phyloP scores from a whole-genome alignment of 176 grass and related monocot genomes.

The maize (Zea mays) region Zm-B73-REFERENCE-NAM-5.0 NC_050103.1:154735501-154736000 shows the following conservation, averaged over 20 bases:
- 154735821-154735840: slow-evolving; percentile 75
- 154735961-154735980: neutral
- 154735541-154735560: slow-evolving; percentile 65
- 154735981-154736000: slow-evolving; percentile 21
- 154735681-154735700: slow-evolving; percentile 95
- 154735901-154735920: slow-evolving; percentile 41
- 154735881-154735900: slow-evolving; percentile 74
- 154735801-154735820: slow-evolving; percentile 10
- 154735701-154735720: slow-evolving; percentile 82
- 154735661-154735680: slow-evolving; percentile 91
- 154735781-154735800: slow-evolving; percentile 2
- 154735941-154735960: slow-evolving; percentile 19
- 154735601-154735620: slow-evolving; percentile 99
- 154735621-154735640: slow-evolving; percentile 73
- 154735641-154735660: slow-evolving; percentile 77
- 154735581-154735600: slow-evolving; percentile 98
- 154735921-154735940: slow-evolving; percentile 17
- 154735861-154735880: slow-evolving; percentile 76
- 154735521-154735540: slow-evolving; percentile 42
- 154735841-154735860: slow-evolving; percentile 84
- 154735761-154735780: slow-evolving; percentile 4
- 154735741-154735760: slow-evolving; percentile 32
- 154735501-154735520: slow-evolving; percentile 27
- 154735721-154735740: slow-evolving; percentile 58
- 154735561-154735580: slow-evolving; percentile 97